These are phyloP conservation scores for Lentinula raphanica DNA, from an alignment of 768 basidiomycete species.

Conservation along the genomic window DNA sequence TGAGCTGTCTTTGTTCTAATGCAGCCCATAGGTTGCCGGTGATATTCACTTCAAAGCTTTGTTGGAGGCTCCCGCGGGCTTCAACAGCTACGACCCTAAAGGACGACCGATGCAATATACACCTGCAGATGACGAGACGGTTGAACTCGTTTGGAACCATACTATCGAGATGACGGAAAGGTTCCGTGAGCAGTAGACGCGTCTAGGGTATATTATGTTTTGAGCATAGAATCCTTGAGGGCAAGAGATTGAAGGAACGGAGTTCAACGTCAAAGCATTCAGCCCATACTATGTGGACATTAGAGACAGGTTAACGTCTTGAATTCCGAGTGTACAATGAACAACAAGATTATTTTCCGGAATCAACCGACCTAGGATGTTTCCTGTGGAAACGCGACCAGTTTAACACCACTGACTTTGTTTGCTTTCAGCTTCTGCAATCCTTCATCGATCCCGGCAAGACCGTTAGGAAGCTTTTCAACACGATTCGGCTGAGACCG, in stretches of 20 bases:
- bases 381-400: not conserved
- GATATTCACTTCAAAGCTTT: not conserved
- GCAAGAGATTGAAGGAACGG: no score
- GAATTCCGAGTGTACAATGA: no score
- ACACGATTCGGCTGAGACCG: slow-evolving; percentile 1
- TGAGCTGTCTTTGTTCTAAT: no score
- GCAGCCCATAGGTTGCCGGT: not conserved
- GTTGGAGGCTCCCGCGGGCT: not conserved
- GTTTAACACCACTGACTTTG: slow-evolving; percentile 3
- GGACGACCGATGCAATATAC: not conserved
- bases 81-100: not conserved
- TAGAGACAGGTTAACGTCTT: no score
- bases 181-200: not conserved
- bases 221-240: no score
- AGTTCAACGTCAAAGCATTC: no score
- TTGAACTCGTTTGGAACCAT: not conserved
- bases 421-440: slow-evolving; percentile 1
- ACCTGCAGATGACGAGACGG: not conserved
- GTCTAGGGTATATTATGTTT: no score
- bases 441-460: slow-evolving; percentile 1
- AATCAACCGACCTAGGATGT: not conserved
- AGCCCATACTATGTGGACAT: no score
- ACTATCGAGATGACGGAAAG: not conserved
- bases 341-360: no score
- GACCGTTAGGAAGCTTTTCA: slow-evolving; percentile 1